phyloP scores from a whole-genome alignment of 768 basidiomycete genomes.

The Tylopilus sp. region DNA sequence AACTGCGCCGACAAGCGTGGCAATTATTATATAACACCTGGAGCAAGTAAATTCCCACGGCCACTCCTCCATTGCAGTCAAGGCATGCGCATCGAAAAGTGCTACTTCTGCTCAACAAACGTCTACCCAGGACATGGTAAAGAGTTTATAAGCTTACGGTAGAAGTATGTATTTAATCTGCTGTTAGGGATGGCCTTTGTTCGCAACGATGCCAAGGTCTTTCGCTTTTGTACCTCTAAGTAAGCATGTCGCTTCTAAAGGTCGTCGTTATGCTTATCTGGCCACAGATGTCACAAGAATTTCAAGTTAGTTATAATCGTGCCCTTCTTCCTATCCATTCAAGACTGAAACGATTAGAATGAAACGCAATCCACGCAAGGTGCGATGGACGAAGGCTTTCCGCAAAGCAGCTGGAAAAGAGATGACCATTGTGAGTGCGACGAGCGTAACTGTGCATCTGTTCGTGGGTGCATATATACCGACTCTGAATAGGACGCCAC shows the following conservation, averaged over 20 bases:
- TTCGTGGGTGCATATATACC: background rate
- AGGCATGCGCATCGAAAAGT: slow-evolving; percentile 92
- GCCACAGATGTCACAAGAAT: slow-evolving; percentile 90
- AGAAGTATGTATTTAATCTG: background rate
- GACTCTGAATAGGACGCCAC: slow-evolving; percentile 75
- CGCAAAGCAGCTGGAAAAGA: slow-evolving; percentile 98
- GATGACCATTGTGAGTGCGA: slow-evolving; percentile 86
- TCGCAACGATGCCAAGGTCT: slow-evolving; percentile 96
- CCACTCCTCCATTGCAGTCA: background rate
- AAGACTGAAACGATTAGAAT: slow-evolving; percentile 52
- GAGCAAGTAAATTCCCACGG: slow-evolving; percentile 32
- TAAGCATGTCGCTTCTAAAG: slow-evolving; percentile 37
- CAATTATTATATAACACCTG: too few species aligned
- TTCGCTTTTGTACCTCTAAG: slow-evolving; percentile 98
- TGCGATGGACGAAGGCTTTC: slow-evolving; percentile 99
- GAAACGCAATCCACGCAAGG: slow-evolving; percentile 99
- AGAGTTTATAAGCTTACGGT: slow-evolving; percentile 7
- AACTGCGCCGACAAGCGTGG: too few species aligned
- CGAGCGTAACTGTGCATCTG: background rate
- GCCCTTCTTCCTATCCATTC: background rate
- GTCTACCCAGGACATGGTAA: slow-evolving; percentile 95
- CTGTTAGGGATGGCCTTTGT: slow-evolving; percentile 88
- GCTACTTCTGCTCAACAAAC: slow-evolving; percentile 96
- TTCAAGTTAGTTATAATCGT: slow-evolving; percentile 73
- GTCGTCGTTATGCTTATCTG: slow-evolving; percentile 4